Base-by-base conservation (phyloP, 2,329 filamentous ascomycete genomes). In the Talaromyces pinophilus region DNA sequence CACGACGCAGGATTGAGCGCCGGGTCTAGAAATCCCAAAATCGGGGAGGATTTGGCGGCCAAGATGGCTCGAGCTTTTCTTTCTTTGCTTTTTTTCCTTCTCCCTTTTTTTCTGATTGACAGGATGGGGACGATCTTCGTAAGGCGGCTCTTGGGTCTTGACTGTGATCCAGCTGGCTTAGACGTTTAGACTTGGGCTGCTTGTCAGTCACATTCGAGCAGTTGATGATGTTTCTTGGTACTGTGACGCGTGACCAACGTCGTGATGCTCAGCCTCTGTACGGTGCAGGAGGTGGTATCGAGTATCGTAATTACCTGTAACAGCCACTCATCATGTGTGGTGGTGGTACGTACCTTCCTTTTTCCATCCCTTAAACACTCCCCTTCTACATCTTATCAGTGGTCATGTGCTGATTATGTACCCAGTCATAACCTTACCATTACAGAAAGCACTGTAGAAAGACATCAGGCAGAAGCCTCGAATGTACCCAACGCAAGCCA, bases 21-120 rank as follows among this genome's bases (percentile, higher is more conserved):
- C 57, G 35, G 38, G 35, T 17, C 57, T 10, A 59, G 19, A 42
- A 42, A 55, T 55, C 60, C 30, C 46, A 55, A 64, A 59, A 46
- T 64, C 28, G 17, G n/a, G 62, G 22, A 48, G n/a, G 28, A 54
- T 40, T 13, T 42, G 19, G 54, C 4, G 17, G 33, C 44, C 19
- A 48, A 48, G 22, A 38, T 44, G 57, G 57, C 57, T 60, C 57
- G 57, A 60, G 57, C 57, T 60, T 40, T 40, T 60, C 13, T 60
- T 46, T 46, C 25, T 44, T 60, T 60, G 13, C 57, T 60, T 44
- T 59, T 60, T 19, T 15, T 5, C 15, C 1, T 15, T 44, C 30
- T 30, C 28, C 25, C 15, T 19, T 30, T 30, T 59, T 46, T 33
- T 46, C 17, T 60, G 38, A 46, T 60, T 60, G 35, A 57, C 30